phyloP scores from a whole-genome alignment of 192 early-diverging fungal genomes.

The Funneliformis geosporum region DNA sequence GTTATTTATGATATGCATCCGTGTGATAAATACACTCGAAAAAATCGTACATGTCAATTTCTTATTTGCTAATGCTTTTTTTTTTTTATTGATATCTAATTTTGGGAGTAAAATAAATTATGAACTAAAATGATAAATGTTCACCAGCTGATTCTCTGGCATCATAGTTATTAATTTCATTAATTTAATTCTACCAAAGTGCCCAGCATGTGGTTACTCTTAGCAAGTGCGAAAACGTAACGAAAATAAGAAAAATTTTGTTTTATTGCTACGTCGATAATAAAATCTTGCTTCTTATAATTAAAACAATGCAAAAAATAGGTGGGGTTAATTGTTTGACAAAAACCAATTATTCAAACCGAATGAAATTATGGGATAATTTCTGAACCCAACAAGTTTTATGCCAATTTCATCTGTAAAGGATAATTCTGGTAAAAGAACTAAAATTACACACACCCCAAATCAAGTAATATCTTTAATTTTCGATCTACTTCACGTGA shows the following conservation, averaged over 20 bases:
- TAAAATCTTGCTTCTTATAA: neutral
- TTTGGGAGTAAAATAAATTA: too few species aligned
- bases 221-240: neutral
- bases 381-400: too few species aligned
- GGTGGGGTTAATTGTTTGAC: neutral
- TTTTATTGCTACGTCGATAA: neutral
- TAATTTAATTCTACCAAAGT: neutral
- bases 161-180: neutral
- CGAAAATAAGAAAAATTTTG: neutral
- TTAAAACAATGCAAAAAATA: neutral
- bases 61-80: neutral
- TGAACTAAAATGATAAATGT: neutral
- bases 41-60: neutral
- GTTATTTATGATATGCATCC: neutral
- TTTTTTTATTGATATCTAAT: too few species aligned
- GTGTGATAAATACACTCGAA: neutral
- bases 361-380: neutral
- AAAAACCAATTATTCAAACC: neutral
- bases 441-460: too few species aligned
- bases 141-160: neutral
- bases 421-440: too few species aligned
- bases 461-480: too few species aligned
- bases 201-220: neutral
- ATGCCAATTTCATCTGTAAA: too few species aligned
- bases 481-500: too few species aligned